Evolutionary conservation across 2,329 filamentous ascomycete species (phyloP).

Genomic region (Drechslerella dactyloides): DNA sequence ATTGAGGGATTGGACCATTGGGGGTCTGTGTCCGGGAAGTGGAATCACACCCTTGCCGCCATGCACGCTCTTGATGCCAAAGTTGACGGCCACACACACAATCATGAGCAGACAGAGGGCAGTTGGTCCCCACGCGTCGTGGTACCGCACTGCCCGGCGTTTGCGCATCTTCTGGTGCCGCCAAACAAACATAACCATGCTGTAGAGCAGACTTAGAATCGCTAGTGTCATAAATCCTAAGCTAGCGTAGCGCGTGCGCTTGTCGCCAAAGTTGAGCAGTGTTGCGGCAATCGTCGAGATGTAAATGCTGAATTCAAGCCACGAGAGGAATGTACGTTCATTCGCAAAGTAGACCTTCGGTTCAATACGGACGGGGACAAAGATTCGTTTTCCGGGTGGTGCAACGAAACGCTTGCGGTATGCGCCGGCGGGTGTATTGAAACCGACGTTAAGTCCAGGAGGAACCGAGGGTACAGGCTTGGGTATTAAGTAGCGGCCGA

Average conservation of each 20-base stretch:
- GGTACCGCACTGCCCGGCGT: constrained; percentile 83
- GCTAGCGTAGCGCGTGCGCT: constrained; percentile 62
- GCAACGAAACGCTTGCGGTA: constrained; percentile 62
- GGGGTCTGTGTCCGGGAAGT: constrained; percentile 1
- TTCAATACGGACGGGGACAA: constrained; percentile 93
- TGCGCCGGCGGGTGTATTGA: constrained; percentile 41
- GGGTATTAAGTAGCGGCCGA: constrained; percentile 38
- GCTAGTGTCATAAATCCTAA: constrained; percentile 82
- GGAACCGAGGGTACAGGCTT: constrained; percentile 42
- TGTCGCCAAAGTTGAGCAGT: constrained; percentile 76
- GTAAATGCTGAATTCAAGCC: constrained; percentile 97
- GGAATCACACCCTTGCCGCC: constrained; percentile 43
- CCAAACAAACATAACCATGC: constrained; percentile 83
- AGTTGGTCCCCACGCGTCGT: constrained; percentile 85
- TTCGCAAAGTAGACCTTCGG: constrained; percentile 98
- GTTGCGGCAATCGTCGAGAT: constrained; percentile 85
- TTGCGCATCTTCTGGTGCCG: constrained; percentile 83
- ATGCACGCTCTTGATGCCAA: constrained; percentile 65
- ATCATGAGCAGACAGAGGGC: constrained; percentile 76
- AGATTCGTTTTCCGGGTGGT: constrained; percentile 69
- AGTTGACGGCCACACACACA: constrained; percentile 76
- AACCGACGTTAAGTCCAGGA: constrained; percentile 41
- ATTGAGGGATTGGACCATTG: too few relatives aligned
- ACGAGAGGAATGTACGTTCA: constrained; percentile 92
- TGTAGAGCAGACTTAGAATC: constrained; percentile 78